Evolutionary conservation across 768 basidiomycete species (phyloP).

Genomic region (Xanthoconium stramineum): DNA sequence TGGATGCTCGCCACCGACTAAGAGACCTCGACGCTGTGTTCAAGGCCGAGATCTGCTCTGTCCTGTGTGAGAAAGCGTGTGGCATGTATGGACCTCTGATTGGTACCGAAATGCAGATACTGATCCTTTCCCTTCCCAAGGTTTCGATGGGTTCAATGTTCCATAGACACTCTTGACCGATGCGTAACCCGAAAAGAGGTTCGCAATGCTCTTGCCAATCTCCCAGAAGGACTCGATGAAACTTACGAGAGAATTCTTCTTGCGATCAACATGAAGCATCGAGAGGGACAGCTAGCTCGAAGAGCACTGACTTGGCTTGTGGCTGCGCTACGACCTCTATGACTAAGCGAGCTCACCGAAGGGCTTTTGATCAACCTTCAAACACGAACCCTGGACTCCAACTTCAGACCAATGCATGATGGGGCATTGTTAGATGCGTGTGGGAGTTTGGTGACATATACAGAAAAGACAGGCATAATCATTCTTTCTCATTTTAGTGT

Average conservation of each 20-base stretch:
- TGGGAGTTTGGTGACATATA: background rate
- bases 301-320: background rate
- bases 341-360: background rate
- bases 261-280: background rate
- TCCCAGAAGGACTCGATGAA: background rate
- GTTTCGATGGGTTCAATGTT: background rate
- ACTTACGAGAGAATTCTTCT: background rate
- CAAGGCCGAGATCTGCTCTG: background rate
- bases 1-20: background rate
- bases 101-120: background rate
- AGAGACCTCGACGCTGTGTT: background rate
- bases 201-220: background rate
- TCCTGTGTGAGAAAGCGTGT: background rate
- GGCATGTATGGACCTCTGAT: background rate
- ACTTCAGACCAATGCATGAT: background rate
- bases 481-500: background rate
- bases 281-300: background rate
- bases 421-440: background rate
- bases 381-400: background rate
- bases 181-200: background rate
- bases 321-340: background rate
- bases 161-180: background rate
- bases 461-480: background rate
- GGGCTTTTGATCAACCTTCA: background rate
- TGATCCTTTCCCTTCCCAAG: background rate